Evolutionary conservation across 306 rosid species (phyloP), one percentile per base, ranked within the genome.

Genomic region (Vigna nakashimae): DNA sequence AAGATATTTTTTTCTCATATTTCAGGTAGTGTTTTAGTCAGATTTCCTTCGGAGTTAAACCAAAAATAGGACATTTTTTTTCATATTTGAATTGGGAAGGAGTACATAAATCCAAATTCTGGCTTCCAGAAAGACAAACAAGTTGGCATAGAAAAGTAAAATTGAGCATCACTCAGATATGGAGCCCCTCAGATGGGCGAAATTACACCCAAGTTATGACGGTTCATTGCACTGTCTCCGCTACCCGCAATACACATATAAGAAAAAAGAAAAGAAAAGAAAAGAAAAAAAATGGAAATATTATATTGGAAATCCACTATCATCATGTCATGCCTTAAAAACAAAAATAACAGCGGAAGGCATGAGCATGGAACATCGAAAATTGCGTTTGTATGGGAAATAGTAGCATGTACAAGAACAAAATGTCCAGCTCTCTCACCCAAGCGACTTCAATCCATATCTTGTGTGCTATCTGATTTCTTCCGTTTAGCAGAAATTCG

Each of bases 401-500:
- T 73, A 72, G 79, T 80, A 11, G 50, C 73, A 76, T 32, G 46
- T 50, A 79, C 82, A 79, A 50, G 30, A 53, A 78, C 65, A 64
- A 32, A 63, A 45, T 28, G 72, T 62, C 75, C 55, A 71, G 62
- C 72, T 78, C 69, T 74, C 70, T 79, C 82, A 85, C 82, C 84
- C 82, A 84, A 81, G 82, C 53, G 40, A 55, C 76, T 75, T 82
- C 73, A 74, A 42, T 75, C 82, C 36, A 67, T 78, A 75, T 73
- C 65, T 64, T 69, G 86, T 45, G 55, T 49, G 65, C 79, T 62
- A 45, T 79, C 79, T 52, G 80, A 72, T 77, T 85, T 88, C 75
- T 84, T 78, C 63, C 75, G 82, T 70, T 78, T 91, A 34, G 88
- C 84, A 73, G 58, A 62, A 62, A 89, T 77, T 60, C 87, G 90